A percentile compares a stretch with the other conserved stretches of the same genome.
Conservation (phyloP, 495 filamentous ascomycete genomes). For the Pseudomonodictys pantanalensis region DNA sequence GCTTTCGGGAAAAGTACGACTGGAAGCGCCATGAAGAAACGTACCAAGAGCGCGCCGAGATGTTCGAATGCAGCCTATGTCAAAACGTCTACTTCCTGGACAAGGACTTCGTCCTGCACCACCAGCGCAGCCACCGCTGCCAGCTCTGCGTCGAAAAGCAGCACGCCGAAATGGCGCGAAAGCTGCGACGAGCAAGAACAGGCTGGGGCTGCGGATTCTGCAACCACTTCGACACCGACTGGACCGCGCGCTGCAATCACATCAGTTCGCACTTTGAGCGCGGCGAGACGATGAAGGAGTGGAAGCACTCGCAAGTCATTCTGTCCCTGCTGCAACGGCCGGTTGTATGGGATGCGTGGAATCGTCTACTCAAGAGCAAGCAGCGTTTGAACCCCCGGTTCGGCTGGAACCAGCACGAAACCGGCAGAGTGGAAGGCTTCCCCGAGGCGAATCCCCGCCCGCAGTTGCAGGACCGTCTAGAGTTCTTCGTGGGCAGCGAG, state of each 20-base stretch:
- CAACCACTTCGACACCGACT: constrained; percentile 8
- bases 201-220: constrained; percentile 28
- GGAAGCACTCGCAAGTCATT: constrained; percentile 23
- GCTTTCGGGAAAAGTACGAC: constrained; percentile 20
- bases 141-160: constrained; percentile 4
- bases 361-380: constrained; percentile 1
- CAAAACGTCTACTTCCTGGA: constrained; percentile 20
- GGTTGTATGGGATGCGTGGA: neutral
- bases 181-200: neutral
- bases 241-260: constrained; percentile 21
- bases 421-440: constrained; percentile 23
- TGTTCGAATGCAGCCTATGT: constrained; percentile 15
- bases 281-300: constrained; percentile 6
- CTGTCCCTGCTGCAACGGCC: constrained; percentile 15
- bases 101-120: constrained; percentile 23
- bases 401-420: constrained; percentile 8
- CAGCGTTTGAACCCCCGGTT: neutral
- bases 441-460: constrained; percentile 4
- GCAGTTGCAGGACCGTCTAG: constrained; percentile 24
- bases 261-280: constrained; percentile 16
- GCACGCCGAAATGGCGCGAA: constrained; percentile 8
- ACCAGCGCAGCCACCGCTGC: constrained; percentile 18
- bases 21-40: constrained; percentile 27
- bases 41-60: constrained; percentile 19
- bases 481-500: constrained; percentile 9